Conservation (phyloP, 768 basidiomycete species). For the Termitomyces sp. region DNA sequence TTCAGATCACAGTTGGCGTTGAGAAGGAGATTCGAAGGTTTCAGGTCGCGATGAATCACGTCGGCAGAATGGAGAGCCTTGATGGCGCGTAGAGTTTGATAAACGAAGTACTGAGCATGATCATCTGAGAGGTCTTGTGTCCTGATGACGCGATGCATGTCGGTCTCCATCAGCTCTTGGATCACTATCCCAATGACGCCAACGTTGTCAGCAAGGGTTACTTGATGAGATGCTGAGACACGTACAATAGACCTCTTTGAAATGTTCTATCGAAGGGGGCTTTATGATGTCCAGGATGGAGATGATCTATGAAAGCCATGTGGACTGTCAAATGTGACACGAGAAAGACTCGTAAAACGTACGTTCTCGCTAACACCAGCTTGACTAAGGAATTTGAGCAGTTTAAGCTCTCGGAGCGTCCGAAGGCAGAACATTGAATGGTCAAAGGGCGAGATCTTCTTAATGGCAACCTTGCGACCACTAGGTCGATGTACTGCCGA, state of each 20-base stretch:
- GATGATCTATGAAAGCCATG: slow-evolving; percentile 55
- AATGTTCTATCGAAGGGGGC: slow-evolving; percentile 71
- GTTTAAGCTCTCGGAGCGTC: slow-evolving; percentile 83
- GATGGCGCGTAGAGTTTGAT: slow-evolving; percentile 90
- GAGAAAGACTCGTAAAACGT: slow-evolving; percentile 15
- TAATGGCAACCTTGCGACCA: slow-evolving; percentile 91
- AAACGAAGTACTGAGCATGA: slow-evolving; percentile 92
- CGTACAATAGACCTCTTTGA: slow-evolving; percentile 81
- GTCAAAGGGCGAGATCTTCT: slow-evolving; percentile 94
- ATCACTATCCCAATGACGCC: slow-evolving; percentile 45
- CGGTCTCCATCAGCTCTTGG: slow-evolving; percentile 93
- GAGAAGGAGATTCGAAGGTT: slow-evolving; percentile 94
- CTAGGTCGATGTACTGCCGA: slow-evolving; percentile 86
- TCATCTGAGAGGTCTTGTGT: slow-evolving; percentile 95
- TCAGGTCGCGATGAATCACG: slow-evolving; percentile 94
- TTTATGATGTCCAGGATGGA: slow-evolving; percentile 87
- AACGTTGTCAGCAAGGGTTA: background rate
- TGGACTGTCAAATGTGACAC: slow-evolving; percentile 2
- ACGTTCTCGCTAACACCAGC: slow-evolving; percentile 89
- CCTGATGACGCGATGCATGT: slow-evolving; percentile 94
- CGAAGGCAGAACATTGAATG: slow-evolving; percentile 92
- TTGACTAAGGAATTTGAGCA: slow-evolving; percentile 80
- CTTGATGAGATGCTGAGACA: slow-evolving; percentile 12
- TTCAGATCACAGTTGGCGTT: slow-evolving; percentile 97
- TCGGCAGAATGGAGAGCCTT: slow-evolving; percentile 96